phyloP scores from a whole-genome alignment of 495 filamentous ascomycete species.

The Neurospora sp. region DNA sequence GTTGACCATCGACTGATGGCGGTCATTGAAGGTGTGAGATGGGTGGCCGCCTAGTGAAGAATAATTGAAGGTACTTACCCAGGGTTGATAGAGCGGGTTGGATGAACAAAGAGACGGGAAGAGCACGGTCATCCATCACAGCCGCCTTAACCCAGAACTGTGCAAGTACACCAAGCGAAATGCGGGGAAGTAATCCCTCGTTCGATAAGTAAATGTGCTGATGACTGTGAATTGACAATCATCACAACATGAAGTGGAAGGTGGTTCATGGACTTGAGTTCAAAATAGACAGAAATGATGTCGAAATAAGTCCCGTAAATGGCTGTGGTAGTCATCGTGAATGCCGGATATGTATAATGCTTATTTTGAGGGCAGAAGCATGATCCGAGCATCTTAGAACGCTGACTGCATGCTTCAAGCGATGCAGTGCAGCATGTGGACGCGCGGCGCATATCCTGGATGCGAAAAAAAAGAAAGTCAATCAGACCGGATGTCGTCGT shows the following conservation, averaged over 20 bases:
- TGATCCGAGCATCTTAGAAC: not conserved
- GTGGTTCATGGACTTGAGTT: not conserved
- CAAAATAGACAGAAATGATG: not conserved
- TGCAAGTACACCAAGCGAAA: not conserved
- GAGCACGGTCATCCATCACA: not conserved
- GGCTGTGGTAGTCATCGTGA: not conserved
- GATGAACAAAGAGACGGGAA: not conserved
- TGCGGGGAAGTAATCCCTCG: not conserved
- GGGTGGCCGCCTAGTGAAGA: not conserved
- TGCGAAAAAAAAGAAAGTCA: not conserved
- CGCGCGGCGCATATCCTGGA: not conserved
- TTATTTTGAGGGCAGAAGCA: not conserved
- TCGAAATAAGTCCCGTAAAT: not conserved
- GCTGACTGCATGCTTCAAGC: not conserved
- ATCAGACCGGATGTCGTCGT: not conserved
- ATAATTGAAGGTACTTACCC: not conserved
- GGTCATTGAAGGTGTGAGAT: not conserved
- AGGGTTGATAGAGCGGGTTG: not conserved
- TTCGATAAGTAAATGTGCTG: not conserved
- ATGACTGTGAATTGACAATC: not conserved
- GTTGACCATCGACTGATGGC: not conserved
- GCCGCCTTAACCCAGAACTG: not conserved
- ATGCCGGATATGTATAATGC: not conserved
- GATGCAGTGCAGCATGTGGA: not conserved
- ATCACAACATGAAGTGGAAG: not conserved